Base-by-base conservation (phyloP, 768 basidiomycete genomes). In the Russula griseocarnosa region DNA sequence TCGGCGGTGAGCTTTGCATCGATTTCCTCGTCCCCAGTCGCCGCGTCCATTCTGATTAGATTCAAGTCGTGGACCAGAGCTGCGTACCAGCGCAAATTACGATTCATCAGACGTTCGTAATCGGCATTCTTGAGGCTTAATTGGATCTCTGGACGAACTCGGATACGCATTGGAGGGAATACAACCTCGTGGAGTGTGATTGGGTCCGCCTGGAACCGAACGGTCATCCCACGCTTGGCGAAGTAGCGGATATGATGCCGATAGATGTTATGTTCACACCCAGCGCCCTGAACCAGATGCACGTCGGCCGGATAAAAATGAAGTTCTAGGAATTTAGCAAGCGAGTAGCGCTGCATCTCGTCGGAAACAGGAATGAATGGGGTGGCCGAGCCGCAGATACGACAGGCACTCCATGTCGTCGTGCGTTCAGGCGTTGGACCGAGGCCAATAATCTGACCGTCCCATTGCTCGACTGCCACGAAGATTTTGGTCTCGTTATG, bases 221-320 rank as follows among this genome's bases (percentile, higher is more conserved):
- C 83, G 8, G 91, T 90, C 85, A 92, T 87, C 9, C 89, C 87
- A 67, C 85, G 86, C 40, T 79, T 82, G 5, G 88, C 88, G 72
- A 98, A 97, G 74, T 91, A 98, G 56, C 96, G 88, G 61, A 92
- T 85, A 70, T 98, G 95, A 69, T 95, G 87, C 65, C 88, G 85
- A 71, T 94, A 96, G 62, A 94, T 91, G 72, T 98, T 97, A 75
- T 99, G 97, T 61, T 88, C 83, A 71, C 97, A 98, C 4, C 87
- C 88, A 36, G 93, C 92, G 10, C 90, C 92, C 69, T 86, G 88
- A n/a, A 92, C 85, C 54, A 92, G 79, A 70, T 86, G 82, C 70
- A 94, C 86, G 66, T 92, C 86, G 38, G 92, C 85, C 34, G 94
- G 94, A 75, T 98, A 97, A 74, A 98, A 98, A 71, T 94, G 90